Evolutionary conservation across 2,329 filamentous ascomycete species (phyloP), one percentile per base, ranked within the genome.

Genomic region (Claviceps sp.): DNA sequence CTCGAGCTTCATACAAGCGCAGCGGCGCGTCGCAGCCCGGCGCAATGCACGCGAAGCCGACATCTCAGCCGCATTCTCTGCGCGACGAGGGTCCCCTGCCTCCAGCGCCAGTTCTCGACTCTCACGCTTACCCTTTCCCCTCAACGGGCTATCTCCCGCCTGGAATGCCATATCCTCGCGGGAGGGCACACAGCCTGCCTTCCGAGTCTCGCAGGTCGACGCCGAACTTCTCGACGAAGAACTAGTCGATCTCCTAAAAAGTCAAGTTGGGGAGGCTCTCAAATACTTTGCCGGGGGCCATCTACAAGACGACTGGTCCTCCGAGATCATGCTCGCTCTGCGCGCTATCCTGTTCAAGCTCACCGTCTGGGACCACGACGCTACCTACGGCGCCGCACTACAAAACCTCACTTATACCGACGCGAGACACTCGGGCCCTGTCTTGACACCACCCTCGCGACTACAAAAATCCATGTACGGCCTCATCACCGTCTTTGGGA

Each of bases 221-320:
- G 89, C 93, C 40, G 93, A 97, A 67, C 74, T 98, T 48, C 77
- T 98, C 18, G 93, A 98, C 67, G 88, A 95, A 63, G 93, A 97
- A 70, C 75, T 98, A 46, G 75, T 97, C 24, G 79, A 81, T n/a
- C 76, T 97, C 57, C 73, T 98, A 54, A 89, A 86, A 63, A 81
- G 78, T 5, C 91, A 98, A 68, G 88, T 93, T 37, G 85, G 82
- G 58, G 88, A 96, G 58, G 93, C 83, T 13, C 72, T 97, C 54
- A 94, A 90, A 64, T 93, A 95, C 66, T 85, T 90, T 58, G 84
- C 85, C 47, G 84, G 84, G 58, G 67, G 77, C 30, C 72, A 90
- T 65, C 69, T 95, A 45, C 80, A 85, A 54, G 88, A 95, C 65
- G 87, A 95, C 62, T 96, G 88, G 82, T 82, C 83, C 14, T 76